Percentiles rank a stretch among this genome's conserved stretches.
Evolutionary conservation across 805 yeast genomes (phyloP).

Genomic region (Suhomyces xylopsoci): DNA sequence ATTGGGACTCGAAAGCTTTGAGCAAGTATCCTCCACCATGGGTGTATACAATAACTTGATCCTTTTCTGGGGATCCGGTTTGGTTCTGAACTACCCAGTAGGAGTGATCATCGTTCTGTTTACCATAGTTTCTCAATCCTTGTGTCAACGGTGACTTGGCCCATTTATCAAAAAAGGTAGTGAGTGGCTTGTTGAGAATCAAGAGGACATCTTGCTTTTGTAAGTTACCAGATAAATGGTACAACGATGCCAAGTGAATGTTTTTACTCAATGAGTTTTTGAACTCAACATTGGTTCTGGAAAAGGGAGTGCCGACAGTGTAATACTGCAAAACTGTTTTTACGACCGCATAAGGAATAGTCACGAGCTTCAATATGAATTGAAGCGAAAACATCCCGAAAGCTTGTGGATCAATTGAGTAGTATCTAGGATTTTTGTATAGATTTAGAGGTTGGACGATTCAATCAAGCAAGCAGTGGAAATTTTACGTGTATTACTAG

Average conservation of each 20-base stretch:
- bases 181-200: constrained; percentile 21
- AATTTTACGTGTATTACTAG: not conserved
- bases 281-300: constrained; percentile 26
- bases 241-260: constrained; percentile 23
- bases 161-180: constrained; percentile 14
- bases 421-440: not conserved
- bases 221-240: constrained; percentile 24
- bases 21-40: constrained; percentile 29
- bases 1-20: constrained; percentile 20
- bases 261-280: constrained; percentile 27
- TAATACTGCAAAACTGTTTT: constrained; percentile 23
- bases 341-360: constrained; percentile 22
- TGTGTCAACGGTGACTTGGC: constrained; percentile 10
- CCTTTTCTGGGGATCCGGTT: constrained; percentile 4
- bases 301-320: constrained; percentile 32
- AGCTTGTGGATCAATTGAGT: constrained; percentile 1
- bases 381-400: constrained; percentile 16
- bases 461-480: not conserved
- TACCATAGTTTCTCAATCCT: constrained; percentile 12
- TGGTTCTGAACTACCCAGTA: constrained; percentile 14
- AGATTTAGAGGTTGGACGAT: not conserved
- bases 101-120: constrained; percentile 10
- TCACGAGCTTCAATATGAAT: constrained; percentile 18
- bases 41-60: constrained; percentile 18
- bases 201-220: constrained; percentile 19